phyloP scores from a whole-genome alignment of 1,284 basidiomycete genomes.

The Golubevia pallescens region DNA sequence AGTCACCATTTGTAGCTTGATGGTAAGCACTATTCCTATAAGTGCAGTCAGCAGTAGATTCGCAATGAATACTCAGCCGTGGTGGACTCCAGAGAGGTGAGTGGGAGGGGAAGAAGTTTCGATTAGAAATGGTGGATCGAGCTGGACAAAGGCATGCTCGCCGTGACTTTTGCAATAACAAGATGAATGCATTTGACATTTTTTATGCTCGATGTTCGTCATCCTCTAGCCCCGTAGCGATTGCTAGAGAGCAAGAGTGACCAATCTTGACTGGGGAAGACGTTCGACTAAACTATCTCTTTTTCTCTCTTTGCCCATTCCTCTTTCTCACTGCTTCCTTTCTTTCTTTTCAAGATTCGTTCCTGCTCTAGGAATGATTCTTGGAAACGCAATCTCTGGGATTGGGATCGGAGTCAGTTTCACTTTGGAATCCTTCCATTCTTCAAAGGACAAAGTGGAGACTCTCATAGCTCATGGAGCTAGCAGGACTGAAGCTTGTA shows the following conservation, averaged over 20 bases:
- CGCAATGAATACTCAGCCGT: neutral
- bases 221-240: too few species aligned
- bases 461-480: conserved; percentile 83
- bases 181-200: too few species aligned
- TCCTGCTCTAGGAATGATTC: conserved; percentile 76
- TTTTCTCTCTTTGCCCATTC: too few species aligned
- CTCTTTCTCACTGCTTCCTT: too few species aligned
- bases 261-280: too few species aligned
- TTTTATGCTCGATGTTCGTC: too few species aligned
- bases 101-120: neutral
- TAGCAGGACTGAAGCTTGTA: conserved; percentile 76
- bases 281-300: too few species aligned
- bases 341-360: conserved; percentile 4
- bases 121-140: too few species aligned
- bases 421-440: conserved; percentile 70
- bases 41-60: neutral
- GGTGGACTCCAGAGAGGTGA: neutral
- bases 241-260: too few species aligned
- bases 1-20: neutral
- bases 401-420: conserved; percentile 75
- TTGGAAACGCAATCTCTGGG: conserved; percentile 77
- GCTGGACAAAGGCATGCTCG: too few species aligned
- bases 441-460: conserved; percentile 78
- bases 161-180: too few species aligned
- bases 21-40: neutral